Conservation (phyloP, 2,329 filamentous ascomycete species). For the Dactylellina leptospora region DNA sequence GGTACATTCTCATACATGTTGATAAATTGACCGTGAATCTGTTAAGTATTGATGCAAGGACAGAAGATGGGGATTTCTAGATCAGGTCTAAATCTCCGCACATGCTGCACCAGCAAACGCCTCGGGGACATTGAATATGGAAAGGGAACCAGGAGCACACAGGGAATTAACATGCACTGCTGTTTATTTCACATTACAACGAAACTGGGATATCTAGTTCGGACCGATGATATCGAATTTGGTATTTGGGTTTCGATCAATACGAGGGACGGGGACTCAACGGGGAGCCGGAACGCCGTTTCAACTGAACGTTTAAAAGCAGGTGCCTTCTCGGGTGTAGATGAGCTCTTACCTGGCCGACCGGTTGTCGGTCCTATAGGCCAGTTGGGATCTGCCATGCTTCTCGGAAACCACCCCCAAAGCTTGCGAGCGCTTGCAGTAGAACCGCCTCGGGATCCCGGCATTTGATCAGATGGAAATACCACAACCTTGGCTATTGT, state of each 20-base stretch:
- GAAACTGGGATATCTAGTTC: conserved; percentile 9
- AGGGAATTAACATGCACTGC: neutral
- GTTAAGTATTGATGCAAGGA: conserved; percentile 22
- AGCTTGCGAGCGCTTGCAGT: neutral
- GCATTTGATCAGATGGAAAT: conserved; percentile 48
- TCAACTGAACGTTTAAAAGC: neutral
- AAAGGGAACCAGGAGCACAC: conserved; percentile 7
- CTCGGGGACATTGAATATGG: conserved; percentile 17
- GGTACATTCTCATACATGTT: conserved; percentile 36
- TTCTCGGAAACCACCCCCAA: conserved; percentile 12
- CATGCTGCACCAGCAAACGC: conserved; percentile 12
- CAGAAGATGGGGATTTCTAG: conserved; percentile 32
- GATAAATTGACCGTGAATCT: neutral
- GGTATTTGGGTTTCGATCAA: conserved; percentile 4
- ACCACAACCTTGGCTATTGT: conserved; percentile 36
- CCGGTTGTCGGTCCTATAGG: conserved; percentile 51
- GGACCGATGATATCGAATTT: conserved; percentile 7
- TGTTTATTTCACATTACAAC: neutral
- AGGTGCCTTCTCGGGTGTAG: conserved; percentile 40
- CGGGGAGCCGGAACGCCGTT: too few species aligned
- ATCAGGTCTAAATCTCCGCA: conserved; percentile 51
- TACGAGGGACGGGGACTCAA: too few species aligned
- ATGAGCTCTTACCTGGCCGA: conserved; percentile 38
- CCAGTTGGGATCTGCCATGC: conserved; percentile 23
- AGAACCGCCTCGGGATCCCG: conserved; percentile 30